Evolutionary conservation across 371 early-diverging fungal species (phyloP).

Genomic region (Basidiobolus meristosporus): DNA sequence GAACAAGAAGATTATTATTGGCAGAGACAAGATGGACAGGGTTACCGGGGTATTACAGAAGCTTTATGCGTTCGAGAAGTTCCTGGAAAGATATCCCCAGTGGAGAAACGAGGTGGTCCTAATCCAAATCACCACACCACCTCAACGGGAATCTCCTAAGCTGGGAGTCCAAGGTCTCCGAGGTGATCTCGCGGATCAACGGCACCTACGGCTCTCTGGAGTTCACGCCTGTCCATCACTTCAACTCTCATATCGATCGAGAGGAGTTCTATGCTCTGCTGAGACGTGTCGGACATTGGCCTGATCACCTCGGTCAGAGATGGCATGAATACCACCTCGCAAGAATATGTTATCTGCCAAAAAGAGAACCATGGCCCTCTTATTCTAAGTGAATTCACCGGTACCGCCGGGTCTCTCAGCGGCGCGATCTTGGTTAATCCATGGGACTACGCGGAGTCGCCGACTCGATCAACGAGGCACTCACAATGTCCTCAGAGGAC

Average conservation of each 20-base stretch:
- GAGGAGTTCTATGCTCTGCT: conserved; percentile 93
- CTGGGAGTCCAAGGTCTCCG: conserved; percentile 69
- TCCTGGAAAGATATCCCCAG: conserved; percentile 75
- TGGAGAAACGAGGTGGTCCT: conserved; percentile 77
- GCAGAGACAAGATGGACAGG: conserved; percentile 94
- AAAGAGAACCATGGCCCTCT: conserved; percentile 67
- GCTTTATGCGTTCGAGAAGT: conserved; percentile 84
- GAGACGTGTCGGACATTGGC: conserved; percentile 78
- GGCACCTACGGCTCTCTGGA: conserved; percentile 87
- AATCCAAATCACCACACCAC: conserved; percentile 56
- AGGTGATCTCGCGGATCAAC: conserved; percentile 84
- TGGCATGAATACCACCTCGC: conserved; percentile 98
- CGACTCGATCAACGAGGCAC: conserved; percentile 71
- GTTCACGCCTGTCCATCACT: conserved; percentile 86
- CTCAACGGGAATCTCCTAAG: too few relatives aligned
- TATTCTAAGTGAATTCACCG: conserved; percentile 94
- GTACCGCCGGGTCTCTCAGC: conserved; percentile 82
- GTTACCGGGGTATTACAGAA: conserved; percentile 97
- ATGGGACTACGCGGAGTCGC: conserved; percentile 89
- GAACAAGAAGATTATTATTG: conserved; percentile 91
- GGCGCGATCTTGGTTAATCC: conserved; percentile 91
- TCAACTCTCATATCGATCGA: conserved; percentile 82
- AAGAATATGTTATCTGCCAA: conserved; percentile 96
- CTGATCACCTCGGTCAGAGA: conserved; percentile 92
- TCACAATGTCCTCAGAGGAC: conserved; percentile 65